phyloP scores from a whole-genome alignment of 345 rosid genomes.

The Salix dunnii region DNA sequence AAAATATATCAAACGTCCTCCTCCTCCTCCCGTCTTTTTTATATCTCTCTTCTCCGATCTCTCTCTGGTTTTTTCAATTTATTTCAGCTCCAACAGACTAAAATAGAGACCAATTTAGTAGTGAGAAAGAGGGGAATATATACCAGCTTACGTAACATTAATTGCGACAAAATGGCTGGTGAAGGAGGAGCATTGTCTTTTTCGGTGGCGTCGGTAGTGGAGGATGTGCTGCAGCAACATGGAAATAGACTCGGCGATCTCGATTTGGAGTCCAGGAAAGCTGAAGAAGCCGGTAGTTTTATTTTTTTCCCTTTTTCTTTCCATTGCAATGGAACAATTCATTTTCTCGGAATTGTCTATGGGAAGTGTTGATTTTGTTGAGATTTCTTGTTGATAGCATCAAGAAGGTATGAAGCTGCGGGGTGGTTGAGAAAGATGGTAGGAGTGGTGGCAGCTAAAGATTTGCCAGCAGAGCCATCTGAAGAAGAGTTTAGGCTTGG shows the following conservation, averaged over 20 bases:
- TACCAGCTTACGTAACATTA: background rate
- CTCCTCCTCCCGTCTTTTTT: background rate
- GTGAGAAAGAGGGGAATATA: background rate
- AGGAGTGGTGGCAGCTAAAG: slow-evolving; percentile 74
- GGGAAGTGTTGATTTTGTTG: slow-evolving; percentile 1
- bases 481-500: slow-evolving; percentile 85
- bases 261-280: slow-evolving; percentile 61
- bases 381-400: slow-evolving; percentile 36
- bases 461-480: slow-evolving; percentile 82
- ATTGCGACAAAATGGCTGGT: slow-evolving; percentile 34
- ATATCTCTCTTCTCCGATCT: slow-evolving; percentile 11
- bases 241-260: slow-evolving; percentile 46
- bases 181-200: slow-evolving; percentile 41
- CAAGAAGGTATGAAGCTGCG: slow-evolving; percentile 72
- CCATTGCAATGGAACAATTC: background rate
- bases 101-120: background rate
- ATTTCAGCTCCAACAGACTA: background rate
- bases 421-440: slow-evolving; percentile 79
- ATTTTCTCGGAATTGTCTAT: background rate
- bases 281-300: slow-evolving; percentile 64
- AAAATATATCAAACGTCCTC: background rate
- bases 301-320: background rate
- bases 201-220: slow-evolving; percentile 60
- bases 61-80: background rate
- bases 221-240: slow-evolving; percentile 67